Evolutionary conservation across 495 filamentous ascomycete genomes (phyloP).

Genomic region (Penicillium maclennaniae): DNA sequence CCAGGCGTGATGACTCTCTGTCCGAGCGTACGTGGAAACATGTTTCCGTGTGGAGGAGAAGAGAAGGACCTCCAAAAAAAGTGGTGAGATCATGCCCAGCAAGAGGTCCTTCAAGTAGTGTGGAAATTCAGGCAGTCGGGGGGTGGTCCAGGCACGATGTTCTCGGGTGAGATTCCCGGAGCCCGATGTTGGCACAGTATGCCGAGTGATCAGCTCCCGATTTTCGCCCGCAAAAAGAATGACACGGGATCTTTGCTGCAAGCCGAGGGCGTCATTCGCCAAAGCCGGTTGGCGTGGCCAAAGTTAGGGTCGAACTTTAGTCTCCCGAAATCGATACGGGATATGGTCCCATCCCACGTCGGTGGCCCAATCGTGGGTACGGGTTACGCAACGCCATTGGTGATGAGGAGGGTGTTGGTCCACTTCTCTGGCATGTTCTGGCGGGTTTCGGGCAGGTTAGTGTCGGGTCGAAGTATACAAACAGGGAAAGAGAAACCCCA

Average conservation of each 20-base stretch:
- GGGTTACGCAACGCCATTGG: neutral
- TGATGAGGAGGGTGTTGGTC: neutral
- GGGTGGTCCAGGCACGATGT: no score
- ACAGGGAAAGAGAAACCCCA: neutral
- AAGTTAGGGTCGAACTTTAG: neutral
- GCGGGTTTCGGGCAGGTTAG: neutral
- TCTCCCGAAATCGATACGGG: neutral
- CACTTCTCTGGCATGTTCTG: neutral
- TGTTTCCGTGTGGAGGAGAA: no score
- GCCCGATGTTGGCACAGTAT: neutral
- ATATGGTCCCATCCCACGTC: neutral
- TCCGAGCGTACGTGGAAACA: no score
- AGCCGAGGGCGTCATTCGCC: constrained; percentile 21
- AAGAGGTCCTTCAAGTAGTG: no score
- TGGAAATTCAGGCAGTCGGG: no score
- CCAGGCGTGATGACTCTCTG: no score
- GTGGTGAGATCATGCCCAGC: no score
- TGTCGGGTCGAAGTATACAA: neutral
- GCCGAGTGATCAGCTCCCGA: constrained; percentile 12
- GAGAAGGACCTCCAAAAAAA: no score
- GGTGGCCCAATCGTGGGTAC: neutral
- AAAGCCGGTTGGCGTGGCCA: constrained; percentile 5
- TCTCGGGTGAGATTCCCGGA: neutral
- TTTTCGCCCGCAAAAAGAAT: neutral
- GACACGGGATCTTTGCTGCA: constrained; percentile 4